Evolutionary conservation across 371 early-diverging fungal species (phyloP).

Genomic region (Mortierella sp.): DNA sequence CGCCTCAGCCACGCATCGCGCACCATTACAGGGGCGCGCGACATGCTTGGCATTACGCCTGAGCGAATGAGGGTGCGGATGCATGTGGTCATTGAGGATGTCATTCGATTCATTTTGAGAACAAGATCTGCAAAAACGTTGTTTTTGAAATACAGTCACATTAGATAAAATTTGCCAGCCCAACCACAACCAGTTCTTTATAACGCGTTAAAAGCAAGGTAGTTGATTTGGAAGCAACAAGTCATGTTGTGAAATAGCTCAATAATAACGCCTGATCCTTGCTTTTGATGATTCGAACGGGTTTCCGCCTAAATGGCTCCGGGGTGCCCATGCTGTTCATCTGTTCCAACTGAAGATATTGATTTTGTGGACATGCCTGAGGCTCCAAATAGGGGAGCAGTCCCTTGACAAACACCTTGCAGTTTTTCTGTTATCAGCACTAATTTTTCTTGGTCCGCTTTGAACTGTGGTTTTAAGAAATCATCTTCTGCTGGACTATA

Average conservation of each 20-base stretch:
- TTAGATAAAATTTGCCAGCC: neutral
- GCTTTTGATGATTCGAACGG: constrained; percentile 22
- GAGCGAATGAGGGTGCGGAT: neutral
- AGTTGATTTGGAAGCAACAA: neutral
- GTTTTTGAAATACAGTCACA: neutral
- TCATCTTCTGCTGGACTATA: constrained; percentile 9
- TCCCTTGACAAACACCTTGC: constrained; percentile 6
- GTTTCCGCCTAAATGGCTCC: constrained; percentile 17
- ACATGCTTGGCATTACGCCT: neutral
- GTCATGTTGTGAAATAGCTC: neutral
- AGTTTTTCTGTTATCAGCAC: neutral
- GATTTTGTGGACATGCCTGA: neutral
- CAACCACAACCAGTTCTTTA: constrained; percentile 20
- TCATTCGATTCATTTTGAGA: neutral
- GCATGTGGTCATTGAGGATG: constrained; percentile 9
- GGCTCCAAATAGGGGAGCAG: constrained; percentile 13
- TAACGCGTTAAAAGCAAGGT: neutral
- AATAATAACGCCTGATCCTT: constrained; percentile 25
- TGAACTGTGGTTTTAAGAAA: constrained; percentile 17
- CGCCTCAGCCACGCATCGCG: neutral
- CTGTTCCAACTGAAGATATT: neutral
- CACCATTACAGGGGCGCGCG: neutral
- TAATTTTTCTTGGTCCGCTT: constrained; percentile 36
- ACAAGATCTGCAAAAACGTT: neutral
- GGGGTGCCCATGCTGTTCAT: neutral